Conservation (phyloP, 2,329 filamentous ascomycete genomes). For the Microsporum canis region DNA sequence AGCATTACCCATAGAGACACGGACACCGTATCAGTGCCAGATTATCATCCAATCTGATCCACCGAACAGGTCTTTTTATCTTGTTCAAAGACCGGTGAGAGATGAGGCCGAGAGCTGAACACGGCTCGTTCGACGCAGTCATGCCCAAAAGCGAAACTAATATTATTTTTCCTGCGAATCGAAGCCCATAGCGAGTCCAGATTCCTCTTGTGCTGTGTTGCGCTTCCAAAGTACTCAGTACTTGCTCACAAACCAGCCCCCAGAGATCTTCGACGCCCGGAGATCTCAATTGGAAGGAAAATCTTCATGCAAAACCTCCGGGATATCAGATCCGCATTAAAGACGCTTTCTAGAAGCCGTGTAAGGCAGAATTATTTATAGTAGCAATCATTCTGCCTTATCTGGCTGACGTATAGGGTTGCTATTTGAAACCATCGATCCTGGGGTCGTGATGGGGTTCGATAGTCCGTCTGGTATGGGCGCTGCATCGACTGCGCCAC, state of each 20-base stretch:
- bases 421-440: not conserved
- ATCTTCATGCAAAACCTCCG: not conserved
- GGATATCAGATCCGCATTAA: not conserved
- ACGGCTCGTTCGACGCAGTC: not conserved
- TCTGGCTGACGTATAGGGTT: not conserved
- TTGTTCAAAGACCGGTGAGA: not conserved
- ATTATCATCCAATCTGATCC: not conserved
- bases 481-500: not conserved
- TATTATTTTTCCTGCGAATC: not conserved
- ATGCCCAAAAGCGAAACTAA: not conserved
- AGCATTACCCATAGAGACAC: not conserved
- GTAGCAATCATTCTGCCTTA: not conserved
- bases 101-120: not conserved
- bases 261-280: not conserved
- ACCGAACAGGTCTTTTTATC: not conserved
- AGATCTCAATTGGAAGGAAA: not conserved
- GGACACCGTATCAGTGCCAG: not conserved
- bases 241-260: not conserved
- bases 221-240: not conserved
- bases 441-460: not conserved
- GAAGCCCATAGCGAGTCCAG: not conserved
- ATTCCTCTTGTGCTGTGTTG: not conserved
- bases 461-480: not conserved
- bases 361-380: slow-evolving; percentile 1
- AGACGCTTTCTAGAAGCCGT: not conserved